Evolutionary conservation across 441 rosid species (phyloP), one percentile per base, ranked within the genome.

Genomic region (Gossypium gossypioides): DNA sequence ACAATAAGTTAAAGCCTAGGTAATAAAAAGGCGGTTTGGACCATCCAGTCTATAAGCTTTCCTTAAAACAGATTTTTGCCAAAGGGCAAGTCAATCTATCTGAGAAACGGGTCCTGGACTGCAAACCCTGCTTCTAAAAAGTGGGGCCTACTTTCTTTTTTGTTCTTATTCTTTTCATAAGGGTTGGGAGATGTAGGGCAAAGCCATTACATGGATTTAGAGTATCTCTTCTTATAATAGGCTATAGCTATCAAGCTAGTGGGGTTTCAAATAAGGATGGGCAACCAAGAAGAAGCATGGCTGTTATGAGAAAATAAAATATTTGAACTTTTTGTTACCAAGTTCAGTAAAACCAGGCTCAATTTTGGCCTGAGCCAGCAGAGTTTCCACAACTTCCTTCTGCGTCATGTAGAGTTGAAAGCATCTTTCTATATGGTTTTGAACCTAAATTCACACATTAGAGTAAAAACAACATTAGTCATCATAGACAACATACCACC

Each of bases 301-400:
- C 60, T 37, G 42, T 59, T 55, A 56, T 60, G 6, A 40, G 59
- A 56, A 32, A 32, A 22, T 42, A 48, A 48, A 34, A 55, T n/a
- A 54, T n/a, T 44, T 37, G 19, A 68, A 70, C 21, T 21, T 24
- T 21, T 1, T 21, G 34, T 81, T 92, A 96, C 99, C 99, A 66
- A 93, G 93, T 80, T 96, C 91, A 51, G 99, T 96, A 75, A 96
- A 96, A 24, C 92, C 92, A 75, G 99, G 99, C 83, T 96, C 98
- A 77, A 96, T 91, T 81, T 91, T 91, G 69, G 99, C 99, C 72
- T 88, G 92, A 71, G 69, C 89, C 70, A 88, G 82, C 72, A 96
- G 80, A 40, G 97, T 91, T n/a, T 91, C 89, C 75, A 89, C 89
- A 3, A 91, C 99, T 84, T 96, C 99, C 78, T 81, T 87, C 83